These are phyloP conservation scores for Guyanaporus albipodus DNA, from an alignment of 768 basidiomycete species.

Conservation along the genomic window DNA sequence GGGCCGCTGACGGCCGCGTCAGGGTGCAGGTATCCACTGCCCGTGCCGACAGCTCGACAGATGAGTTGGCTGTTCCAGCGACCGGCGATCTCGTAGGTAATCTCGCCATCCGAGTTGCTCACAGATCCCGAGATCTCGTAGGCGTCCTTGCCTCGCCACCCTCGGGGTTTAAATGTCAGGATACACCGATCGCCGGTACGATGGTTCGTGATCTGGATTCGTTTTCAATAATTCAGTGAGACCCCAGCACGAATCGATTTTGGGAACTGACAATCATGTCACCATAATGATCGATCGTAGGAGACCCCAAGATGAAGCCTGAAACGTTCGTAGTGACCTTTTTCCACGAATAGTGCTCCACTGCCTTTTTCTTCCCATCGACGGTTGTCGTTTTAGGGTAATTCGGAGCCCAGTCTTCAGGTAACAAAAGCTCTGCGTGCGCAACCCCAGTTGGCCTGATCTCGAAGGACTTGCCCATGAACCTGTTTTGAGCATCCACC, in stretches of 20 bases:
- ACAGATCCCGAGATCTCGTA: constrained; percentile 91
- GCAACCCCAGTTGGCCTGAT: constrained; percentile 94
- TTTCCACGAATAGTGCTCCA: constrained; percentile 95
- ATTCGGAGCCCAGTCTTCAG: constrained; percentile 54
- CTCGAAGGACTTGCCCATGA: constrained; percentile 95
- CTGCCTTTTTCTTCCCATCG: constrained; percentile 48
- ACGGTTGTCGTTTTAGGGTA: constrained; percentile 57
- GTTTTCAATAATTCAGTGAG: constrained; percentile 3
- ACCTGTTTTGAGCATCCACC: constrained; percentile 96
- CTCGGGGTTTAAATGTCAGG: constrained; percentile 92
- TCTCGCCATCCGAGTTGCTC: constrained; percentile 54
- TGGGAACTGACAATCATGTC: constrained; percentile 76
- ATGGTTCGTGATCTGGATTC: constrained; percentile 70
- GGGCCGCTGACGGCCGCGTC: constrained; percentile 57
- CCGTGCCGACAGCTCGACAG: constrained; percentile 66
- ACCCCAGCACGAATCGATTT: not conserved
- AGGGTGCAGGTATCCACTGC: constrained; percentile 61
- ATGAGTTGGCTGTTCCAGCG: constrained; percentile 95
- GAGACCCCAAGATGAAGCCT: constrained; percentile 88
- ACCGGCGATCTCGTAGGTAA: constrained; percentile 87
- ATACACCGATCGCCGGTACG: constrained; percentile 84
- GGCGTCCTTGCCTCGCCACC: constrained; percentile 90
- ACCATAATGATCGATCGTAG: constrained; percentile 90
- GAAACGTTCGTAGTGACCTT: constrained; percentile 90
- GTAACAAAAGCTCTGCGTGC: constrained; percentile 78